Evolutionary conservation across 495 filamentous ascomycete species (phyloP).

Genomic region (Penicillium subrubescens): DNA sequence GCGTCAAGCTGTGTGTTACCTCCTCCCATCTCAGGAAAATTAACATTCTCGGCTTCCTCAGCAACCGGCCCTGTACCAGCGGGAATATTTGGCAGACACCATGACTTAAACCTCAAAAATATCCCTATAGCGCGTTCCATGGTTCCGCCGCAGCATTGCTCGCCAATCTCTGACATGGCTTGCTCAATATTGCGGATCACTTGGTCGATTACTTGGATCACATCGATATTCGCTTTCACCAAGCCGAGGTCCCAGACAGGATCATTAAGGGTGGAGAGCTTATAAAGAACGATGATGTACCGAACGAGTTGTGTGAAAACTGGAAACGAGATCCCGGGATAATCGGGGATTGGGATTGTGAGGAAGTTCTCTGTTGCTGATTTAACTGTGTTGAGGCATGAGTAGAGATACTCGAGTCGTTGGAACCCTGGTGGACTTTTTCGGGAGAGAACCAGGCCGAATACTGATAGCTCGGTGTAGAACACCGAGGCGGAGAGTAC

Average conservation of each 20-base stretch:
- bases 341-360: conserved; percentile 6
- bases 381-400: conserved; percentile 20
- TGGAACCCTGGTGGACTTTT: not conserved
- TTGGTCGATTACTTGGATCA: conserved; percentile 22
- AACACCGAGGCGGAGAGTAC: conserved; percentile 2
- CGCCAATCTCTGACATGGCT: conserved; percentile 1
- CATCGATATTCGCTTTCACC: conserved; percentile 12
- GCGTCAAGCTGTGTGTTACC: not conserved
- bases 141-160: conserved; percentile 1
- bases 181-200: conserved; percentile 13
- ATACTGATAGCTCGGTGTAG: conserved; percentile 6
- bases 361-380: conserved; percentile 14
- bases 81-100: conserved; percentile 2
- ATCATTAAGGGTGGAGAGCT: conserved; percentile 23
- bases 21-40: not conserved
- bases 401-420: conserved; percentile 21
- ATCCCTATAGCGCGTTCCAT: conserved; percentile 5
- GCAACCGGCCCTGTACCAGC: not conserved
- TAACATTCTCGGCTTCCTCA: not conserved
- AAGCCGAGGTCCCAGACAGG: conserved; percentile 20
- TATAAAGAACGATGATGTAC: conserved; percentile 16
- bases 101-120: not conserved
- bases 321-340: conserved; percentile 7
- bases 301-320: conserved; percentile 15
- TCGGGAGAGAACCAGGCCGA: conserved; percentile 3